Evolutionary conservation across 1,139 yeast species (phyloP).

Genomic region (Nakaseomyces nivariensis): DNA sequence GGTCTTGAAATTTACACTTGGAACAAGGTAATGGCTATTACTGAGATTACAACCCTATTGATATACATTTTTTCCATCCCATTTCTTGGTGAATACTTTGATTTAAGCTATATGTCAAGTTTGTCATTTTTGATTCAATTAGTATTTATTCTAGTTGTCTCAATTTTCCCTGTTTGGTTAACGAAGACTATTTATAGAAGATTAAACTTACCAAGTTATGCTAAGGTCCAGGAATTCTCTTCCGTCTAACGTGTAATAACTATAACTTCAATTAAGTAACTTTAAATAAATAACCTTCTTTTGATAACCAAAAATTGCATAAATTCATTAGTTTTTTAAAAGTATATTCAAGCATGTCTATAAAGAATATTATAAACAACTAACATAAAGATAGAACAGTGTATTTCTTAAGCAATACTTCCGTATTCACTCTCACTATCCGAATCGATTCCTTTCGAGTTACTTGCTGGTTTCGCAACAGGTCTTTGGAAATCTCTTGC

Average conservation of each 20-base stretch:
- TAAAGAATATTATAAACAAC: too few species aligned
- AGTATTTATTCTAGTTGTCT: constrained; percentile 51
- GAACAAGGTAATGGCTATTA: constrained; percentile 67
- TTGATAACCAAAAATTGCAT: constrained; percentile 1
- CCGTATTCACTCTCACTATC: constrained; percentile 32
- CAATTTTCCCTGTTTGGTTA: constrained; percentile 85
- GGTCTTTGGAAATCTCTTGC: constrained; percentile 79
- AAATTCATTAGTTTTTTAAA: background rate
- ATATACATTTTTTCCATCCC: constrained; percentile 71
- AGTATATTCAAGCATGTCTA: background rate
- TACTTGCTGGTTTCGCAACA: constrained; percentile 15
- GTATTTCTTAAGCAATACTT: constrained; percentile 10
- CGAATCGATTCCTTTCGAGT: constrained; percentile 19
- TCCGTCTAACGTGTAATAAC: constrained; percentile 12
- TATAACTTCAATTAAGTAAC: background rate
- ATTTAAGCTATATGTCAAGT: constrained; percentile 51
- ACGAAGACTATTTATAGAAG: constrained; percentile 63
- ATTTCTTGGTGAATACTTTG: constrained; percentile 73
- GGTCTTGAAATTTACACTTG: constrained; percentile 85
- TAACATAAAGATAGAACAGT: too few species aligned
- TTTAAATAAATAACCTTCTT: background rate
- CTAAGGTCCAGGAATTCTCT: constrained; percentile 71
- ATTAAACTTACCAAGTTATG: constrained; percentile 89
- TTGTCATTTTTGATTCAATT: constrained; percentile 62
- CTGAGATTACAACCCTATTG: constrained; percentile 61